Evolutionary conservation across 768 basidiomycete genomes (phyloP).

Genomic region (Lanmaoa pseudosensibilis): DNA sequence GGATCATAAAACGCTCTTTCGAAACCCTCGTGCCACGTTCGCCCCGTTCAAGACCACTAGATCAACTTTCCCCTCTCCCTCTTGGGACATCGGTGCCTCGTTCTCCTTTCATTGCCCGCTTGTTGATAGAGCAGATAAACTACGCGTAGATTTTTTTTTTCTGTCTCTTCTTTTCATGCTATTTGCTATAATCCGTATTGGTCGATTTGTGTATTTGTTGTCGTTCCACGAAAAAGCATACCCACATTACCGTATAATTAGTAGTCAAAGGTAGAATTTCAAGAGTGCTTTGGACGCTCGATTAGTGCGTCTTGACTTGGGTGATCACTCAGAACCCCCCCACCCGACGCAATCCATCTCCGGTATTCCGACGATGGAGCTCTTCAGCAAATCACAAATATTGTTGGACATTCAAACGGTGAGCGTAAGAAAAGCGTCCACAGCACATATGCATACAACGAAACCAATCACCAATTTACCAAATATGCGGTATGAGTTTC

Average conservation of each 20-base stretch:
- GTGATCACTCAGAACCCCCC: too few species aligned
- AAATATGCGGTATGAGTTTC: constrained; percentile 11
- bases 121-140: constrained; percentile 14
- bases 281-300: not conserved
- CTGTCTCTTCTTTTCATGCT: too few species aligned
- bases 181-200: not conserved
- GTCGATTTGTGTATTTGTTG: not conserved
- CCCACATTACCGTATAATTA: constrained; percentile 3
- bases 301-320: not conserved
- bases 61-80: too few species aligned
- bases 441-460: not conserved
- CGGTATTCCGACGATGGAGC: too few species aligned
- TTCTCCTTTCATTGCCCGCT: not conserved
- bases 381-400: too few species aligned
- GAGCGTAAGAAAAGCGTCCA: too few species aligned
- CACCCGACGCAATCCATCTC: too few species aligned
- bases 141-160: not conserved
- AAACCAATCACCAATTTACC: not conserved
- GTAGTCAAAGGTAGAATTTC: not conserved
- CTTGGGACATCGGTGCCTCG: not conserved
- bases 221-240: not conserved
- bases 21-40: not conserved
- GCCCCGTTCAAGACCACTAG: not conserved
- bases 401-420: too few species aligned
- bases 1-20: constrained; percentile 1